Evolutionary conservation across 2,329 filamentous ascomycete genomes (phyloP).

Genomic region (Aspergillus novofumigatus): DNA sequence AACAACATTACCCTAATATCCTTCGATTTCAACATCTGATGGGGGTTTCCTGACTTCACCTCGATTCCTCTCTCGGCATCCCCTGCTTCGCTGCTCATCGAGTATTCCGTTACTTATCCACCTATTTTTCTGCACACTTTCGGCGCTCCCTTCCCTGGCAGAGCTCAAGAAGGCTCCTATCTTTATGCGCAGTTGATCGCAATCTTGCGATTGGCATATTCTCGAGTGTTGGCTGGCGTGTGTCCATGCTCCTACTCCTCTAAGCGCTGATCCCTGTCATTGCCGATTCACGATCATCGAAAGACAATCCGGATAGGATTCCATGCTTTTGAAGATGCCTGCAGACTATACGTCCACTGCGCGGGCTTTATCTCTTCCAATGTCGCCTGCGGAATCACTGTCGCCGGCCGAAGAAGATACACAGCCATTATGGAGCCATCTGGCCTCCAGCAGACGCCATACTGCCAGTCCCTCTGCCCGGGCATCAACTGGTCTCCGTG

Average conservation of each 20-base stretch:
- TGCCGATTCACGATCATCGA: not conserved
- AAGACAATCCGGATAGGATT: not conserved
- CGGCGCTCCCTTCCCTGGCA: not conserved
- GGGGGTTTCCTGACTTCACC: not conserved
- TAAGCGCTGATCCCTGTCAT: not conserved
- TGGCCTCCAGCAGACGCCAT: constrained; percentile 39
- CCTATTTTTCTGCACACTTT: not conserved
- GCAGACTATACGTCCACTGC: constrained; percentile 50
- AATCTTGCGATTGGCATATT: not conserved
- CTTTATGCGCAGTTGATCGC: not conserved
- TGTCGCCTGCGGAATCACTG: constrained; percentile 41
- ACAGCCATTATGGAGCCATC: constrained; percentile 51
- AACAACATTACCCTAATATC: not conserved
- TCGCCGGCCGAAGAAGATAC: constrained; percentile 44
- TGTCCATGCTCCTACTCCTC: not conserved
- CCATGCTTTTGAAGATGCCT: constrained; percentile 30
- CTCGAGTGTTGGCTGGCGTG: not conserved
- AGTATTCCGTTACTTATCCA: not conserved
- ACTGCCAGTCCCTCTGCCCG: constrained; percentile 33
- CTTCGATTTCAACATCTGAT: not conserved
- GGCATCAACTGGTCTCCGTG: constrained; percentile 30
- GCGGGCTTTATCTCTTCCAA: constrained; percentile 51
- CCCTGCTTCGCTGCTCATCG: not conserved
- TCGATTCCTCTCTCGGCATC: not conserved
- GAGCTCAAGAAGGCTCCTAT: not conserved